Conservation (phyloP, 371 early-diverging fungal species). For the Zychaea mexicana region DNA sequence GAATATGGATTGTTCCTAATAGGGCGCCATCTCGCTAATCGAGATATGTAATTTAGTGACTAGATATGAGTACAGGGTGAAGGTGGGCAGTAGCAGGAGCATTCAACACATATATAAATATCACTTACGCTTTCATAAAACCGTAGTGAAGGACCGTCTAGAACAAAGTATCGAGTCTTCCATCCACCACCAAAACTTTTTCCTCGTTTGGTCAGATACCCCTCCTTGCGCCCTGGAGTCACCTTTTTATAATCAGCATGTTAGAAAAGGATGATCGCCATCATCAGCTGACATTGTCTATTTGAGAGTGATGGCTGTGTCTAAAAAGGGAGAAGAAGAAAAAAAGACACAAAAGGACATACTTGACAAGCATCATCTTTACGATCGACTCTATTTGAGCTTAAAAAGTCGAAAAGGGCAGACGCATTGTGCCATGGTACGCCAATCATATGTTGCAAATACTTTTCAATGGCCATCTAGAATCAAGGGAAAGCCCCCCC, state of each 20-base stretch:
- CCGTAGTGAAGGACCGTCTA: conserved; percentile 61
- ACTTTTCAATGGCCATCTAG: conserved; percentile 69
- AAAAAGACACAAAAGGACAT: background rate
- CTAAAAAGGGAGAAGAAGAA: background rate
- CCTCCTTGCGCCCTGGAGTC: conserved; percentile 62
- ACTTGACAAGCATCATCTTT: conserved; percentile 6
- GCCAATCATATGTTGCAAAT: conserved; percentile 62
- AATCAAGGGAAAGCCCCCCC: background rate
- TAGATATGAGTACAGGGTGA: too few relatives aligned
- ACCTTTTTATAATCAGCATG: background rate
- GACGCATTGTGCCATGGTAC: conserved; percentile 54
- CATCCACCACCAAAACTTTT: conserved; percentile 88
- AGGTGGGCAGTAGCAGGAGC: too few relatives aligned
- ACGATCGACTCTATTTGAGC: conserved; percentile 54
- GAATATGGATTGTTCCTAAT: conserved; percentile 48
- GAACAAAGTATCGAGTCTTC: conserved; percentile 83
- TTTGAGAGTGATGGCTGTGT: background rate
- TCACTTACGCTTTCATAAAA: conserved; percentile 63
- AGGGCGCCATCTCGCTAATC: conserved; percentile 45
- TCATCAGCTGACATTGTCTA: background rate
- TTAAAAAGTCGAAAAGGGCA: conserved; percentile 69
- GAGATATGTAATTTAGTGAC: too few relatives aligned
- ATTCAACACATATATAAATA: background rate
- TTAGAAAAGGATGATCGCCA: too few relatives aligned
- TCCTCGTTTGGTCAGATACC: conserved; percentile 83